A percentile compares a stretch with the other conserved stretches of the same genome.
Conservation (phyloP, 192 early-diverging fungal genomes). For the Entomortierella beljakovae region DNA sequence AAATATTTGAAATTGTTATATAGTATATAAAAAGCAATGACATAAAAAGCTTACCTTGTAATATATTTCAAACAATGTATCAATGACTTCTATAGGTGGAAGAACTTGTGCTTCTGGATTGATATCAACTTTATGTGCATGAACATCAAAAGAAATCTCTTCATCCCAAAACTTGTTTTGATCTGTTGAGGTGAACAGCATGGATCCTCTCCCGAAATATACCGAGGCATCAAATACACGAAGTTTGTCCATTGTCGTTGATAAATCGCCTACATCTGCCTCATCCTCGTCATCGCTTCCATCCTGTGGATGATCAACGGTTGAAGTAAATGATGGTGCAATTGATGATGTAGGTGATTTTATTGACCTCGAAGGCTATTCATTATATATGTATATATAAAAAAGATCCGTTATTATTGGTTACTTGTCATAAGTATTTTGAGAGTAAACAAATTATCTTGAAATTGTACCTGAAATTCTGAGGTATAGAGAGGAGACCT, state of each 20-base stretch:
- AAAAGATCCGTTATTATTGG: not conserved
- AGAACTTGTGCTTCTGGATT: constrained; percentile 27
- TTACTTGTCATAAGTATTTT: not conserved
- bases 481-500: constrained; percentile 30
- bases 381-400: not conserved
- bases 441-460: not conserved
- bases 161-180: constrained; percentile 52
- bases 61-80: constrained; percentile 42
- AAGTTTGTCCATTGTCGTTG: constrained; percentile 49
- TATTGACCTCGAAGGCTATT: constrained; percentile 21
- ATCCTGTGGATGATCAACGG: constrained; percentile 23
- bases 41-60: constrained; percentile 22
- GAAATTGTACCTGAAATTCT: constrained; percentile 29
- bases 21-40: not conserved
- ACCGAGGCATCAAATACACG: constrained; percentile 50
- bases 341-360: constrained; percentile 47
- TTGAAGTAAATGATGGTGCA: constrained; percentile 43
- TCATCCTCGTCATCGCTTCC: constrained; percentile 36
- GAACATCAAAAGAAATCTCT: constrained; percentile 52
- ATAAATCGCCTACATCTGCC: constrained; percentile 30
- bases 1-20: not conserved
- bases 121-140: constrained; percentile 29
- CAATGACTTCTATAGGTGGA: constrained; percentile 46
- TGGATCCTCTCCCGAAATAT: constrained; percentile 51
- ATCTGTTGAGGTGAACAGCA: constrained; percentile 51